phyloP scores from a whole-genome alignment of 352 stramenopile genomes.

The Pelagophyceae sp. region DNA sequence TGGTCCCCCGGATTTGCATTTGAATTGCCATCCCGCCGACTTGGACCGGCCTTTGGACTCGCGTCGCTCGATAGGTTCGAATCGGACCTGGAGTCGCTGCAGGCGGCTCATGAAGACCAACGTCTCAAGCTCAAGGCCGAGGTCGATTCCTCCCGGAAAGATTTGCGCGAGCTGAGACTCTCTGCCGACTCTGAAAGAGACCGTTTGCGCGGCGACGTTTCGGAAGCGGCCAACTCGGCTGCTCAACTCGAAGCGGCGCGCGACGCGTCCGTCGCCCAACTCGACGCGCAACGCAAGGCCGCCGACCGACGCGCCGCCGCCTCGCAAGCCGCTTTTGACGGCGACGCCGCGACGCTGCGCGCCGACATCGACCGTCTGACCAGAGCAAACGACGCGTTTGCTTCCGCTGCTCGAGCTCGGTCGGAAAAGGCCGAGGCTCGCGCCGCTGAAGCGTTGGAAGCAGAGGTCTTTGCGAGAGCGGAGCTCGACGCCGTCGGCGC shows the following conservation, averaged over 20 bases:
- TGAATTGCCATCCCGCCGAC: no score
- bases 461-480: not conserved
- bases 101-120: no score
- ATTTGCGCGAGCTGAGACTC: no score
- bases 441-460: not conserved
- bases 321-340: not conserved
- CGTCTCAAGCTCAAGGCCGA: no score
- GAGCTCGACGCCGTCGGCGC: not conserved
- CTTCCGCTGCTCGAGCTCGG: not conserved
- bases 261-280: not conserved
- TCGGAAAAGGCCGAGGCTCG: not conserved
- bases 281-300: not conserved
- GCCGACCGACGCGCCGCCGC: not conserved
- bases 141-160: no score
- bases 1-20: no score
- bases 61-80: no score
- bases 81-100: no score
- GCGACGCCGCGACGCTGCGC: not conserved
- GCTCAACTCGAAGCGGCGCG: not conserved
- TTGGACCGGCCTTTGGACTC: no score
- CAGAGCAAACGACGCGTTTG: not conserved
- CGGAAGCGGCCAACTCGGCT: no score
- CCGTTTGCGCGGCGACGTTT: no score
- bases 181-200: no score
- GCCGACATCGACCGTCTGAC: not conserved